Evolutionary conservation across 768 basidiomycete species (phyloP).

Genomic region (Auricularia sp.): DNA sequence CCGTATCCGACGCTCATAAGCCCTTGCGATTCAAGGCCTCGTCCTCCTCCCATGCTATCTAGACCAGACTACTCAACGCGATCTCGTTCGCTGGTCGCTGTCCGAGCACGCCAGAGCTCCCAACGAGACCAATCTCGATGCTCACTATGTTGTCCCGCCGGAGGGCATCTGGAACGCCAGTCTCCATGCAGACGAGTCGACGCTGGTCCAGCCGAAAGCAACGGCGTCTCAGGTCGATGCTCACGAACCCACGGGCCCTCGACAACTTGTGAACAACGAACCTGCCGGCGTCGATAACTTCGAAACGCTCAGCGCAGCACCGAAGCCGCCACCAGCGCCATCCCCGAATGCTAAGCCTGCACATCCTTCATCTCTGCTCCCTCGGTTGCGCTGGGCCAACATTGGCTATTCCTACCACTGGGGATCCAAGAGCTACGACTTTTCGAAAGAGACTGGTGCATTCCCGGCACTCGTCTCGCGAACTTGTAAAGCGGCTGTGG

Average conservation of each 20-base stretch:
- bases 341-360: constrained; percentile 47
- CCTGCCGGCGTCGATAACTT: constrained; percentile 54
- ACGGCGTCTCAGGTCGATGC: constrained; percentile 12
- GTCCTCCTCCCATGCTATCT: constrained; percentile 75
- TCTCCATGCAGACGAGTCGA: constrained; percentile 20
- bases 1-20: no score
- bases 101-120: constrained; percentile 62
- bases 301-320: constrained; percentile 36
- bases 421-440: constrained; percentile 93
- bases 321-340: constrained; percentile 55
- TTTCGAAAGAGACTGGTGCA: constrained; percentile 53
- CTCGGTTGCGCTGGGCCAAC: constrained; percentile 88
- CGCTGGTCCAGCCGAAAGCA: constrained; percentile 37
- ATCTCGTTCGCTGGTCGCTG: constrained; percentile 64
- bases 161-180: constrained; percentile 70
- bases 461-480: constrained; percentile 47
- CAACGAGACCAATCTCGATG: constrained; percentile 84
- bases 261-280: constrained; percentile 60
- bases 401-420: constrained; percentile 96
- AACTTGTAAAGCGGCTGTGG: constrained; percentile 55
- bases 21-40: constrained; percentile 47
- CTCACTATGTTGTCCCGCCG: constrained; percentile 69
- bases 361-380: constrained; percentile 45
- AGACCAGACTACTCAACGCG: constrained; percentile 48
- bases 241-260: constrained; percentile 37